These are phyloP conservation scores for Phytopythium delawarense DNA, from an alignment of 352 stramenopile species.

Conservation along the genomic window DNA sequence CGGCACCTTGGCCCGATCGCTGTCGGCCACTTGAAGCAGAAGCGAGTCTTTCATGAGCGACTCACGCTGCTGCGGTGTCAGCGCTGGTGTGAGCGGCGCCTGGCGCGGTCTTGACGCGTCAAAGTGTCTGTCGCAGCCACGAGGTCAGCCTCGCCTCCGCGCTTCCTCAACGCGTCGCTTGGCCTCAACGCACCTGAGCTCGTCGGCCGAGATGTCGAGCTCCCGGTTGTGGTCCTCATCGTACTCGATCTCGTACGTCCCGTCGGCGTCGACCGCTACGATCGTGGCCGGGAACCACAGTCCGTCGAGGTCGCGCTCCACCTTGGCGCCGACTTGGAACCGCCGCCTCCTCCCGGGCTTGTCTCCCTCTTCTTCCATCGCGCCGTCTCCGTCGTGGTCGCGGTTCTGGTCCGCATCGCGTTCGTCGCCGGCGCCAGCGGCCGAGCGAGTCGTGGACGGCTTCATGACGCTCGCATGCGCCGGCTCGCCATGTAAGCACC, in stretches of 20 bases:
- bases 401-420: slow-evolving; percentile 8
- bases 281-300: slow-evolving; percentile 76
- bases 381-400: neutral
- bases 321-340: slow-evolving; percentile 39
- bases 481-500: slow-evolving; percentile 2
- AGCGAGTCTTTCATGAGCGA: slow-evolving; percentile 50
- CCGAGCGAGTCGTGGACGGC: slow-evolving; percentile 7
- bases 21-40: slow-evolving; percentile 54
- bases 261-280: slow-evolving; percentile 39
- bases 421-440: slow-evolving; percentile 15
- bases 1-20: slow-evolving; percentile 63
- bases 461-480: slow-evolving; percentile 6
- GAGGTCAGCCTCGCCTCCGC: neutral
- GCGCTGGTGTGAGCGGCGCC: slow-evolving; percentile 7
- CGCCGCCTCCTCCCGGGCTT: slow-evolving; percentile 12
- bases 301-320: slow-evolving; percentile 70
- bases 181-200: slow-evolving; percentile 25
- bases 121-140: neutral
- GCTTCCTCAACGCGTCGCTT: neutral
- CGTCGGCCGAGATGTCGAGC: slow-evolving; percentile 41
- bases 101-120: slow-evolving; percentile 5
- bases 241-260: slow-evolving; percentile 70
- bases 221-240: slow-evolving; percentile 78
- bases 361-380: slow-evolving; percentile 13
- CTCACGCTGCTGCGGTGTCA: slow-evolving; percentile 34